phyloP scores from a whole-genome alignment of 805 yeast species.

The Sporopachydermia quercuum region DNA sequence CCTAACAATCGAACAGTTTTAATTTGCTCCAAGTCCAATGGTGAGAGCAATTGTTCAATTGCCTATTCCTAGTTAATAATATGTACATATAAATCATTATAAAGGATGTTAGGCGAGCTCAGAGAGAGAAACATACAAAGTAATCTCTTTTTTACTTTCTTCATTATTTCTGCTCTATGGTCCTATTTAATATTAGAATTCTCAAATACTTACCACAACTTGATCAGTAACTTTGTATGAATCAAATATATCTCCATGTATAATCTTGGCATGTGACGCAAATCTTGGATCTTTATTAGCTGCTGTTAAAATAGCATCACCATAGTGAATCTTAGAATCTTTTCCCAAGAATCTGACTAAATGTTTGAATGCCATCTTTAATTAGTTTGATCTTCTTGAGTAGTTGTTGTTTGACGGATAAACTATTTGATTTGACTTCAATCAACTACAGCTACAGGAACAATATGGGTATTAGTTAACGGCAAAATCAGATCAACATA shows the following conservation, averaged over 20 bases:
- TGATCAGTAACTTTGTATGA: slow-evolving; percentile 24
- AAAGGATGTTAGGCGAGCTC: background rate
- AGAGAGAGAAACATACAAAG: no score
- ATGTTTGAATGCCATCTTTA: slow-evolving; percentile 6
- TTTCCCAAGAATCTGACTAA: slow-evolving; percentile 30
- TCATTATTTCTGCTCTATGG: slow-evolving; percentile 4
- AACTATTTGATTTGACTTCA: no score
- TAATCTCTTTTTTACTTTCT: slow-evolving; percentile 2
- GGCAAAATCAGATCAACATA: no score
- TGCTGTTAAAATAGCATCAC: slow-evolving; percentile 30
- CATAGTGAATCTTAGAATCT: slow-evolving; percentile 28
- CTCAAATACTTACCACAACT: slow-evolving; percentile 8
- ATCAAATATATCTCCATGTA: slow-evolving; percentile 32
- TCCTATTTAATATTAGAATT: slow-evolving; percentile 1
- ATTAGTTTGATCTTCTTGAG: no score
- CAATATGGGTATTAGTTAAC: no score
- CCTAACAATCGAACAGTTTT: slow-evolving; percentile 33
- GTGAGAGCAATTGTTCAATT: slow-evolving; percentile 24
- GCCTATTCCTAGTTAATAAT: slow-evolving; percentile 6
- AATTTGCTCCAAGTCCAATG: slow-evolving; percentile 23
- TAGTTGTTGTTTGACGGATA: no score
- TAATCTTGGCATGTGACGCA: slow-evolving; percentile 26
- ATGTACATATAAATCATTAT: background rate
- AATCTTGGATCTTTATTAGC: slow-evolving; percentile 22
- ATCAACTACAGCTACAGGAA: no score